phyloP scores from a whole-genome alignment of 148 eudicot genomes.

The Camellia granthamiana region DNA sequence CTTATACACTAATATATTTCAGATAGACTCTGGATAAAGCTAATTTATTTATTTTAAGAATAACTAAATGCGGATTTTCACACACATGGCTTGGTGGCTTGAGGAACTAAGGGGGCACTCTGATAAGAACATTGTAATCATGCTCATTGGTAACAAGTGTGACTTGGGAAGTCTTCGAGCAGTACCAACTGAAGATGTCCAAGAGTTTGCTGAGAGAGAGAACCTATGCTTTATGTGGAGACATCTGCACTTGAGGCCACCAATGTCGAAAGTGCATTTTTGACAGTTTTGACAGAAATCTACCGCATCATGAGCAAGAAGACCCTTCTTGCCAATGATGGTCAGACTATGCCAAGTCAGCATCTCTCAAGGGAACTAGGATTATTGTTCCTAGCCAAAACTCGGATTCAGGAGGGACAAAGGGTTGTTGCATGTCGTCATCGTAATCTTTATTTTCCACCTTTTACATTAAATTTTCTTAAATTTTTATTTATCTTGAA shows the following conservation, averaged over 20 bases:
- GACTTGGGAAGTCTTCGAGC: slow-evolving; percentile 53
- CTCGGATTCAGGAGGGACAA: too few species aligned
- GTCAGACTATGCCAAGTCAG: slow-evolving; percentile 17
- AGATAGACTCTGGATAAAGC: too few species aligned
- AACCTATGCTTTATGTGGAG: slow-evolving; percentile 54
- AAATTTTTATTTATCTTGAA: too few species aligned
- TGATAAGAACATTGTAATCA: slow-evolving; percentile 53
- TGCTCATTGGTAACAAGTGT: slow-evolving; percentile 54
- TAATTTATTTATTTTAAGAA: too few species aligned
- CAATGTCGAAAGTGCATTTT: slow-evolving; percentile 51
- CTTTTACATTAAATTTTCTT: background rate
- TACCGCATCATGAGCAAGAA: slow-evolving; percentile 44
- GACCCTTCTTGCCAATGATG: slow-evolving; percentile 28
- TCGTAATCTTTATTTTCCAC: too few species aligned
- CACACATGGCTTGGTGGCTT: slow-evolving; percentile 52
- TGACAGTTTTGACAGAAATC: slow-evolving; percentile 39
- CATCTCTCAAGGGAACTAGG: slow-evolving; percentile 37
- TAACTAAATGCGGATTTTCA: too few species aligned
- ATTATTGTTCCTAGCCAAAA: slow-evolving; percentile 34
- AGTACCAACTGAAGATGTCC: slow-evolving; percentile 55
- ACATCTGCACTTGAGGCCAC: slow-evolving; percentile 58
- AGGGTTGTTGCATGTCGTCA: too few species aligned
- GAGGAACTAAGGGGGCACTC: slow-evolving; percentile 57
- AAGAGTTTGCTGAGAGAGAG: slow-evolving; percentile 59
- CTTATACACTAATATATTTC: too few species aligned